Conservation (phyloP, 2,329 filamentous ascomycete genomes). For the Monosporascus sp. region DNA sequence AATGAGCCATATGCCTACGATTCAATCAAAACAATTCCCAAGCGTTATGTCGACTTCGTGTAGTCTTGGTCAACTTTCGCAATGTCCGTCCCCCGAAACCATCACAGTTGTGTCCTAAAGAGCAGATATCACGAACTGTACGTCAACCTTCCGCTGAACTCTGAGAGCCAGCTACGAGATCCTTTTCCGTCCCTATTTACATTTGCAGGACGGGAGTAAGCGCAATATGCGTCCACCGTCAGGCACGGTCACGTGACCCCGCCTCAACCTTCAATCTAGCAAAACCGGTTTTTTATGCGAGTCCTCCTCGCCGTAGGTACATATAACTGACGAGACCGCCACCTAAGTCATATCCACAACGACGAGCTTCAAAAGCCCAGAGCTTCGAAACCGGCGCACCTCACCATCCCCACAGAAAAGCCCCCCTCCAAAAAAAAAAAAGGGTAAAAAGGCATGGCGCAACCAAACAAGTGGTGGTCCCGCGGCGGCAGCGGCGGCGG, state of each 20-base stretch:
- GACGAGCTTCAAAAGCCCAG: constrained; percentile 5
- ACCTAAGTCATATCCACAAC: not conserved
- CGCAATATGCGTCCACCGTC: not conserved
- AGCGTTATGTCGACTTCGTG: too few species aligned
- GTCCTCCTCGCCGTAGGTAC: not conserved
- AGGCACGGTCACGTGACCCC: constrained; percentile 19
- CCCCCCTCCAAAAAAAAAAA: not conserved
- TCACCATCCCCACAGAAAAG: not conserved
- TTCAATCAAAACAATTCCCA: not conserved
- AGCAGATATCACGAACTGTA: too few species aligned
- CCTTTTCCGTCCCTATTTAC: too few species aligned
- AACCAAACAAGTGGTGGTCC: not conserved
- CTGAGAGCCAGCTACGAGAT: too few species aligned
- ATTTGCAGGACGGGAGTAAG: too few species aligned
- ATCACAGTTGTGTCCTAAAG: too few species aligned
- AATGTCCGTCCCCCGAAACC: too few species aligned
- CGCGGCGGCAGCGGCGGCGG: constrained; percentile 16
- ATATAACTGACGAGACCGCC: constrained; percentile 11
- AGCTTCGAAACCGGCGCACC: constrained; percentile 8
- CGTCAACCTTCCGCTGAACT: too few species aligned
- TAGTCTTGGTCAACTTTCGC: too few species aligned
- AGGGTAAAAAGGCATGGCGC: not conserved
- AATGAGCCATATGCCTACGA: not conserved
- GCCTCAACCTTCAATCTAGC: constrained; percentile 9
- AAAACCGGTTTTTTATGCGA: not conserved